Conservation (phyloP, 2,329 filamentous ascomycete species). For the Talaromyces sp. region DNA sequence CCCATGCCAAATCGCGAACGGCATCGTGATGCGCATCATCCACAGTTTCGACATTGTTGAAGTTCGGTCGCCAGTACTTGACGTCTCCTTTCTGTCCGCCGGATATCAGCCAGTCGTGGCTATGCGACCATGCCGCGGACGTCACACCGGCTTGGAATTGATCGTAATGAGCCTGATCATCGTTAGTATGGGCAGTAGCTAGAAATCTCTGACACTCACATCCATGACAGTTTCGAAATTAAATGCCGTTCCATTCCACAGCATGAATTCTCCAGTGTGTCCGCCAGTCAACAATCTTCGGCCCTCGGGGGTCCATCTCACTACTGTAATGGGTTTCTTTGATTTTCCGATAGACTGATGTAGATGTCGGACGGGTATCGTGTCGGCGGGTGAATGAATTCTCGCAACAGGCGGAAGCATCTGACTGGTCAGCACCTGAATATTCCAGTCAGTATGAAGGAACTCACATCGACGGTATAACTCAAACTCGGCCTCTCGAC, state of each 20-base stretch:
- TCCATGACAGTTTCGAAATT: constrained; percentile 99
- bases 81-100: constrained; percentile 92
- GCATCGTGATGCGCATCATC: constrained; percentile 80
- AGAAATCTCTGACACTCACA: constrained; percentile 31
- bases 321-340: constrained; percentile 94
- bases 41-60: constrained; percentile 96
- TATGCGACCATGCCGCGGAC: constrained; percentile 71
- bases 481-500: constrained; percentile 79
- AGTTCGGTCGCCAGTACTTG: constrained; percentile 99
- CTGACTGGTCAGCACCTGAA: constrained; percentile 43
- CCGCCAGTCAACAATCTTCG: constrained; percentile 87
- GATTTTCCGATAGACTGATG: constrained; percentile 99
- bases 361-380: constrained; percentile 88
- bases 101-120: constrained; percentile 94
- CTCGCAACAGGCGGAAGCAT: constrained; percentile 83
- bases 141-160: constrained; percentile 45
- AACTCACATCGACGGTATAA: constrained; percentile 79
- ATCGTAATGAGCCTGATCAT: constrained; percentile 66
- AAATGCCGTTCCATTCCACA: constrained; percentile 98
- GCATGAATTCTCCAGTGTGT: constrained; percentile 93
- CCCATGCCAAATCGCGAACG: constrained; percentile 86
- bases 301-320: constrained; percentile 96
- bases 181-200: neutral
- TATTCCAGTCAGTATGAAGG: neutral
- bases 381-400: constrained; percentile 71